A percentile compares a stretch with the other conserved stretches of the same genome.
Evolutionary conservation across 352 stramenopile species (phyloP).

Genomic region (Albugo candida): DNA sequence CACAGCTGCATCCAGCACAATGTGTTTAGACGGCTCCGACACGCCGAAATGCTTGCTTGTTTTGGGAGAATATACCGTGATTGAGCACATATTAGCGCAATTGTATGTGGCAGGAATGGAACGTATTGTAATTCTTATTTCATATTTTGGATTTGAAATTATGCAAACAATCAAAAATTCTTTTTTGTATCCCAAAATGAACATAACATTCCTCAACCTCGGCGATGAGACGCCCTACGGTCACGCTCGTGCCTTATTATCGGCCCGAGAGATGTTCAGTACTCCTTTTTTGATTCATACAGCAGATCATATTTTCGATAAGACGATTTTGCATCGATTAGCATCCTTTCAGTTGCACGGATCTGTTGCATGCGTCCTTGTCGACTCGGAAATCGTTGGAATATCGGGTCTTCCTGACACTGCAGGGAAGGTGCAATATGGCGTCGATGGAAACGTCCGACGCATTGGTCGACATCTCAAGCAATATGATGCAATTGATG

Average conservation of each 20-base stretch:
- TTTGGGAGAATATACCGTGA: slow-evolving; percentile 54
- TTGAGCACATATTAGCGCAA: slow-evolving; percentile 66
- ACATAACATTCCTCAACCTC: slow-evolving; percentile 74
- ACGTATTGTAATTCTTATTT: slow-evolving; percentile 70
- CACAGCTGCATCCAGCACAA: slow-evolving; percentile 55
- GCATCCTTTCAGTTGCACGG: slow-evolving; percentile 52
- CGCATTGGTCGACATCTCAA: slow-evolving; percentile 51
- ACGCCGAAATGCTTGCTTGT: slow-evolving; percentile 64
- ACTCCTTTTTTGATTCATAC: slow-evolving; percentile 76
- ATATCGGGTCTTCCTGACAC: slow-evolving; percentile 34
- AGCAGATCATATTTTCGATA: slow-evolving; percentile 70
- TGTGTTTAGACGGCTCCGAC: slow-evolving; percentile 56
- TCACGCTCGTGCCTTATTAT: slow-evolving; percentile 50
- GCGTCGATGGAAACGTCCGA: slow-evolving; percentile 25
- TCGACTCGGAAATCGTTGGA: slow-evolving; percentile 45
- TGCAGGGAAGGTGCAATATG: slow-evolving; percentile 45
- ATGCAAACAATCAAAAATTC: slow-evolving; percentile 62
- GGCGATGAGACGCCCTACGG: slow-evolving; percentile 54
- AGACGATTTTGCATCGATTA: slow-evolving; percentile 40
- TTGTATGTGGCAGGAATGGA: slow-evolving; percentile 67
- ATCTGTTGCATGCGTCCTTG: slow-evolving; percentile 50
- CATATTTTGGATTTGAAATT: slow-evolving; percentile 60
- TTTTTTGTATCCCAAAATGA: slow-evolving; percentile 47
- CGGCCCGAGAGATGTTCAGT: slow-evolving; percentile 53
- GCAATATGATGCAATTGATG: slow-evolving; percentile 58